Conservation (phyloP, 1,139 yeast genomes). For the Yamadazyma sp. region DNA sequence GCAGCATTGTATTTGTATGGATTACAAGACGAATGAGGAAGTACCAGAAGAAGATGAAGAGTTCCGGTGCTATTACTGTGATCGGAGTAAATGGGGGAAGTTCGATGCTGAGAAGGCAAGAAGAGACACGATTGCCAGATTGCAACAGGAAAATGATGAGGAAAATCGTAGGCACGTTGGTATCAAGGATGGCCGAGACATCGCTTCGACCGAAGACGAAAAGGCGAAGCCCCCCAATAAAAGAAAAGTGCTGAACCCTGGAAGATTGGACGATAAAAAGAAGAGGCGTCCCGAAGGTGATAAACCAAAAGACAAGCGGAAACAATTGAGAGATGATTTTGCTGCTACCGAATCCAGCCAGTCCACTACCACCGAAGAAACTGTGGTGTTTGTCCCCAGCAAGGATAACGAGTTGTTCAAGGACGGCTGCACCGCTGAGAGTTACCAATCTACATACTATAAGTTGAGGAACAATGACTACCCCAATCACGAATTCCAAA, state of each 20-base stretch:
- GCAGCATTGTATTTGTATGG: conserved; percentile 93
- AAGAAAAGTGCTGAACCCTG: conserved; percentile 9
- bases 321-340: conserved; percentile 19
- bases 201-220: conserved; percentile 5
- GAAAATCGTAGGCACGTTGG: neutral
- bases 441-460: conserved; percentile 52
- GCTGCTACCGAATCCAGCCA: conserved; percentile 4
- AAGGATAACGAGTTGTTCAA: conserved; percentile 39
- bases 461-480: conserved; percentile 49
- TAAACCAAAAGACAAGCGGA: conserved; percentile 10
- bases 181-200: conserved; percentile 1
- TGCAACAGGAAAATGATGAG: conserved; percentile 25
- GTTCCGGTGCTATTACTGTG: conserved; percentile 80
- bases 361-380: conserved; percentile 10
- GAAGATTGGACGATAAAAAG: conserved; percentile 12
- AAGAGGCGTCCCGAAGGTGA: conserved; percentile 8
- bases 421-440: conserved; percentile 46
- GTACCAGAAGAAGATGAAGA: conserved; percentile 82
- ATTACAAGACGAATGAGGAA: conserved; percentile 65
- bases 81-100: conserved; percentile 53
- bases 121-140: conserved; percentile 35
- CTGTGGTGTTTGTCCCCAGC: conserved; percentile 30
- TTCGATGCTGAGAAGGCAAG: conserved; percentile 43
- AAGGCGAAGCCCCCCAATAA: conserved; percentile 7
- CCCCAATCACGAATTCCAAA: conserved; percentile 38